Conservation (phyloP, 2,329 filamentous ascomycete genomes). For the Neofusicoccum kwambonambiense region DNA sequence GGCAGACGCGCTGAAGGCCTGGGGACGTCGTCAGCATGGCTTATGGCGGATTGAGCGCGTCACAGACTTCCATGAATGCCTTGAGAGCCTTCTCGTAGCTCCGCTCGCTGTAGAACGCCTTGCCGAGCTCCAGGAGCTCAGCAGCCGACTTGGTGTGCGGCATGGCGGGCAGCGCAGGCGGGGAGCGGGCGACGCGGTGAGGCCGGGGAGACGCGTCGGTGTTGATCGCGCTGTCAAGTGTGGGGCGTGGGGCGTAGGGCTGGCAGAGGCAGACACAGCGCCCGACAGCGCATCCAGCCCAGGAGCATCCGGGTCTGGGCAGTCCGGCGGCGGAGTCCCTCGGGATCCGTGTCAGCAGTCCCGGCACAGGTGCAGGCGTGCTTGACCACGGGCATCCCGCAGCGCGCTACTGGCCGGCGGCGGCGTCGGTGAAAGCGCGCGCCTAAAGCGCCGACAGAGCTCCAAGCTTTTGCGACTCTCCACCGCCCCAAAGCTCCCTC, state of each 20-base stretch:
- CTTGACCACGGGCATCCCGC: too few species aligned
- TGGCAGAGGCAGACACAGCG: too few species aligned
- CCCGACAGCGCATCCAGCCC: too few species aligned
- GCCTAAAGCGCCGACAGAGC: background rate
- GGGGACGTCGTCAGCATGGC: background rate
- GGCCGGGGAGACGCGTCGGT: conserved; percentile 11
- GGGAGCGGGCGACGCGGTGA: background rate
- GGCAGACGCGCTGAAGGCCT: conserved; percentile 15
- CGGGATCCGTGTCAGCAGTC: too few species aligned
- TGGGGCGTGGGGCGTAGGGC: conserved; percentile 8
- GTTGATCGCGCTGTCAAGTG: conserved; percentile 1
- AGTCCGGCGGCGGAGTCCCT: too few species aligned
- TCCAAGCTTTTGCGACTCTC: conserved; percentile 1
- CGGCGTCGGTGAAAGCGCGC: too few species aligned
- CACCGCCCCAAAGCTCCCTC: background rate
- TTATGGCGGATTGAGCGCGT: background rate
- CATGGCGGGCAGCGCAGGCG: conserved; percentile 24
- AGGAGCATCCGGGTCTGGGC: too few species aligned
- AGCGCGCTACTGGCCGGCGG: too few species aligned
- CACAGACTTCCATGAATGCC: conserved; percentile 29
- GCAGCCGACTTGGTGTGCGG: conserved; percentile 30
- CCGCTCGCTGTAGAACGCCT: conserved; percentile 35
- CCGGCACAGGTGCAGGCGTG: too few species aligned
- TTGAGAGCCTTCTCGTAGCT: conserved; percentile 35
- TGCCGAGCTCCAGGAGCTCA: conserved; percentile 38